Evolutionary conservation across 139 green algal species (phyloP), one percentile per base, ranked within the genome.

Genomic region (Microglena sp.): DNA sequence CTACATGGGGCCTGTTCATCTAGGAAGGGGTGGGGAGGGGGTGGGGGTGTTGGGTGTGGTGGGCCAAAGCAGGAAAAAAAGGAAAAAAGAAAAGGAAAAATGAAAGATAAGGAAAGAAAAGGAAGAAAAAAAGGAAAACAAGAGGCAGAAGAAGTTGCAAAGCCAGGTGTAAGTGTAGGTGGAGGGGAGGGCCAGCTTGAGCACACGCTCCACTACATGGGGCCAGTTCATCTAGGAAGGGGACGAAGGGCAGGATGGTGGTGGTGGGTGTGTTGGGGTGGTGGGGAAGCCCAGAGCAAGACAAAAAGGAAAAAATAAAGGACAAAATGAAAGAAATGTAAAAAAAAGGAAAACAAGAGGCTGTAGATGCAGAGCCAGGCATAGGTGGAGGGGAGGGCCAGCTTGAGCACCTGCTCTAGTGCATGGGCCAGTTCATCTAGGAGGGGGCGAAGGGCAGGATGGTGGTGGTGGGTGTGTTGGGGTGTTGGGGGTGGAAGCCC

Each of bases 151-250:
- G 75, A 96, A 96, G 63, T 90, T 88, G 67, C 71, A 72, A 5
- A 91, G 75, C 73, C 34, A 97, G 78, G 89, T 90, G 77, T 96
- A 97, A n/a, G n/a, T n/a, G n/a, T n/a, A n/a, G 22, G 93, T 84
- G 18, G 80, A 89, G 55, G 92, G 92, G 64, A 97, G 72, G 30
- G 81, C 82, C 46, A 97, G 81, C 82, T 96, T 95, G 3, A 97
- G 82, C 5, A 97, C 64, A 34, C 91, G 83, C 80, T 97, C 91
- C 22, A 81, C 57, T 46, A 94, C 73, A 26, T 77, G 77, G 30
- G 79, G 63, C 61, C 76, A 83, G 67, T 90, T 66, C 77, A 92
- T 86, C 61, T n/a, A 5, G 29, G 5, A 46, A n/a, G 30, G 22
- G n/a, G n/a, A n/a, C n/a, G n/a, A n/a, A n/a, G n/a, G n/a, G n/a